Evolutionary conservation across 2,329 filamentous ascomycete genomes (phyloP).

Genomic region (Emericellopsis atlantica): DNA sequence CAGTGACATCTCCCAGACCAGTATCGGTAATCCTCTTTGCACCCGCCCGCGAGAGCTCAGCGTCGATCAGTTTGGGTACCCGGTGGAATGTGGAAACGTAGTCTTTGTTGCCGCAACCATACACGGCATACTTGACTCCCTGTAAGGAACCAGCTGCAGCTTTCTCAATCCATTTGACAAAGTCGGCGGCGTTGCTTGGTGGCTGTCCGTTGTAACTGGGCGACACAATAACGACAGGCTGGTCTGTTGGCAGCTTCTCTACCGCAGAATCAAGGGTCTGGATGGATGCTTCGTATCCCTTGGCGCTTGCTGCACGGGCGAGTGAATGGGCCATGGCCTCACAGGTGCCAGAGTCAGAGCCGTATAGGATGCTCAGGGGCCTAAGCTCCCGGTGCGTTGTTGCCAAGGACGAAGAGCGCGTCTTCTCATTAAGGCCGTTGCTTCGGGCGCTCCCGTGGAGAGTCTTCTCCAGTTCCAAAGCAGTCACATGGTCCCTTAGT

Average conservation of each 20-base stretch:
- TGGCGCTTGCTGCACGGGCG: constrained; percentile 35
- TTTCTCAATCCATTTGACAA: constrained; percentile 56
- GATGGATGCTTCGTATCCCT: constrained; percentile 30
- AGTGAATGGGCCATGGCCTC: constrained; percentile 50
- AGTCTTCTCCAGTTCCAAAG: constrained; percentile 24
- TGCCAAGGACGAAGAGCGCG: not conserved
- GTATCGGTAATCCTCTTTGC: constrained; percentile 17
- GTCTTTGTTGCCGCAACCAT: constrained; percentile 45
- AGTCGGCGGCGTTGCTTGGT: constrained; percentile 57
- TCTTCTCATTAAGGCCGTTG: constrained; percentile 1
- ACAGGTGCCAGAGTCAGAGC: constrained; percentile 54
- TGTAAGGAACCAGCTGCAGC: constrained; percentile 38
- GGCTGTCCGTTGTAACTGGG: constrained; percentile 65
- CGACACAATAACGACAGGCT: constrained; percentile 46
- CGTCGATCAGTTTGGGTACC: constrained; percentile 45
- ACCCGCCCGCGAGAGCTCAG: constrained; percentile 21
- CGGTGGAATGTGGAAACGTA: constrained; percentile 46
- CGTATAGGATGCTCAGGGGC: constrained; percentile 46
- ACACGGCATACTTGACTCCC: constrained; percentile 46
- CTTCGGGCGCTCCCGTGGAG: constrained; percentile 15
- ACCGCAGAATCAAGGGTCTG: constrained; percentile 42
- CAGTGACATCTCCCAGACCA: constrained; percentile 41
- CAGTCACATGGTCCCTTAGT: constrained; percentile 28
- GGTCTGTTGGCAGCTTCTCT: constrained; percentile 43
- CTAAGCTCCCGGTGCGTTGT: not conserved